Base-by-base conservation (phyloP, 768 basidiomycete species). In the Amanita jacksonii region DNA sequence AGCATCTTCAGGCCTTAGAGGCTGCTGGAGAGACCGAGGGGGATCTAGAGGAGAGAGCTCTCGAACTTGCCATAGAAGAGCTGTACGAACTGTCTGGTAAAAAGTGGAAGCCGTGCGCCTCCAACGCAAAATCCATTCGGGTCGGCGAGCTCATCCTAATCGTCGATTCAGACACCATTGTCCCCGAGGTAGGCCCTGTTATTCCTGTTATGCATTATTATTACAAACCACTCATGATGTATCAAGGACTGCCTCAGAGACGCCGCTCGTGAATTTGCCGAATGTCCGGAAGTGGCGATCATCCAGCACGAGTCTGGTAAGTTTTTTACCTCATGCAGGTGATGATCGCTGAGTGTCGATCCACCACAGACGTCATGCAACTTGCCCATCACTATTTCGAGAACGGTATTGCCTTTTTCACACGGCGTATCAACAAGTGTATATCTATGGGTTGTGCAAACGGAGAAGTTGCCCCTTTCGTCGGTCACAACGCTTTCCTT, bases 331-430 rank as follows among this genome's bases (percentile, higher is more conserved):
- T 8, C 15, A 13, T 32, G 30, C 27, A 27, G n/a, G n/a, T 37
- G 51, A 44, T 52, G 41, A 32, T 33, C 40, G 10, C n/a, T 20
- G 6, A 31, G 15, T 9, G 18, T 4, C 27, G 23, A 40, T 15
- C 4, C 46, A 28, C 27, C 7, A 28, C 27, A 77, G 85, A 88
- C 53, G 88, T 92, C 52, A 88, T 91, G 81, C 86, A 92, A 61
- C 87, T 90, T 44, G 87, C 81, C 0, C 69, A 84, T 59, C 82
- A 90, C 60, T 92, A 85, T 63, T 92, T 93, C 54, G 90, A 94
- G 58, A 90, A 90, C 52, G 87, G 85, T 13, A 81, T 93, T 48
- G 77, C 90, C 9, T 81, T 82, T 60, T 93, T 94, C 63, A 92
- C 90, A 1, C 77, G 79, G 16, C 75, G 87, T 28, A 88, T 93